Conservation (phyloP, 148 eudicot species). For the Cornus kousa region DNA sequence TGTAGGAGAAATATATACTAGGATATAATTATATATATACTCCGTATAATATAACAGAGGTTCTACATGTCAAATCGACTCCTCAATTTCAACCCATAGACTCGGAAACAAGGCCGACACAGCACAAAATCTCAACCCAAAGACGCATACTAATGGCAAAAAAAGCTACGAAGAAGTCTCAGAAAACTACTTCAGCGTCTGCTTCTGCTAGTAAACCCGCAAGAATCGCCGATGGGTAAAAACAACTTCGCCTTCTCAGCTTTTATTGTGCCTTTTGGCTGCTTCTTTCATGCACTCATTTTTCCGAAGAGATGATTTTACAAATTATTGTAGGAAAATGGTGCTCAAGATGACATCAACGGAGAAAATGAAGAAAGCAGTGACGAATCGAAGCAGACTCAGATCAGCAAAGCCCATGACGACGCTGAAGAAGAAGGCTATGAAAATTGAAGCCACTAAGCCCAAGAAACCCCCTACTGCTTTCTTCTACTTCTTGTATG, state of each 20-base stretch:
- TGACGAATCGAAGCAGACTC: conserved; percentile 17
- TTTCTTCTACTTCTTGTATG: conserved; percentile 88
- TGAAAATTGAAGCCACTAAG: conserved; percentile 56
- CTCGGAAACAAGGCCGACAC: background rate
- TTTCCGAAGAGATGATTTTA: conserved; percentile 12
- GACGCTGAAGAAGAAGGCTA: conserved; percentile 28
- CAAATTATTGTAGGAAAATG: conserved; percentile 29
- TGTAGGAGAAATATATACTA: too few species aligned
- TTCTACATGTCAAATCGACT: too few species aligned
- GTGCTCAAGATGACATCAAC: conserved; percentile 31
- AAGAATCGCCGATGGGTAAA: conserved; percentile 18
- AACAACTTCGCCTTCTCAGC: background rate
- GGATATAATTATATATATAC: too few species aligned
- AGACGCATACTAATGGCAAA: conserved; percentile 23
- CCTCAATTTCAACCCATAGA: too few species aligned
- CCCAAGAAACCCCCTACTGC: conserved; percentile 98
- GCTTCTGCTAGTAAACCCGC: conserved; percentile 9
- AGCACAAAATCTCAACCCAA: background rate
- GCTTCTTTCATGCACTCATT: background rate
- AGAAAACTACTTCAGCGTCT: conserved; percentile 21
- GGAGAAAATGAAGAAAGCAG: conserved; percentile 15
- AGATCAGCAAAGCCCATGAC: conserved; percentile 23
- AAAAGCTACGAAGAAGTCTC: conserved; percentile 18
- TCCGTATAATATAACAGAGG: too few species aligned
- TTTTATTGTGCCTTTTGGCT: background rate